Conservation (phyloP, 1,139 yeast genomes). For the Hemisphaericaspora lyxosophila region DNA sequence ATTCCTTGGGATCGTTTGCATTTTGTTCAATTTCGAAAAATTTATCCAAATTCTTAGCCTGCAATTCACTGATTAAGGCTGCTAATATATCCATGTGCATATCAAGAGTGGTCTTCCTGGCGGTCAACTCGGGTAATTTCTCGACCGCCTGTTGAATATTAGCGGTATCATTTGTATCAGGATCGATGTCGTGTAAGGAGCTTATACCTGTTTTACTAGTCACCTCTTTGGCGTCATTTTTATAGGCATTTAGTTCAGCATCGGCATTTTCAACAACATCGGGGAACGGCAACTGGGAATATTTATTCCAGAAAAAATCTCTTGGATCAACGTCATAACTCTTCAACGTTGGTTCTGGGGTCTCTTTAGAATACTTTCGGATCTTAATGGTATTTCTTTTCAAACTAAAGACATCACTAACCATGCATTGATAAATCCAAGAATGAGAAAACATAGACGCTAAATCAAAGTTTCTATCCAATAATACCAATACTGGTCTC, state of each 20-base stretch:
- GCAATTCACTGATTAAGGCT: constrained; percentile 76
- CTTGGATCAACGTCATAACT: constrained; percentile 85
- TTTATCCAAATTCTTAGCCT: constrained; percentile 81
- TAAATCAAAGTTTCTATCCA: constrained; percentile 87
- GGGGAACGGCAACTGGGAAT: constrained; percentile 89
- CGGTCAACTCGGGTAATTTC: constrained; percentile 87
- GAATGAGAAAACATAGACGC: constrained; percentile 95
- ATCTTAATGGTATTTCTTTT: constrained; percentile 67
- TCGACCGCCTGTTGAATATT: constrained; percentile 88
- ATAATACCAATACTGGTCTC: constrained; percentile 73
- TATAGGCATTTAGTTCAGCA: constrained; percentile 73
- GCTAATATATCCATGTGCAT: constrained; percentile 97
- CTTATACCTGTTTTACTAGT: constrained; percentile 77
- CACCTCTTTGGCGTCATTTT: constrained; percentile 81
- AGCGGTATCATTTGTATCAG: constrained; percentile 60
- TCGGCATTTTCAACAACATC: constrained; percentile 97
- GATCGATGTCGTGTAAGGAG: constrained; percentile 71
- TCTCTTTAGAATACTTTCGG: constrained; percentile 39
- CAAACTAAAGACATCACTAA: constrained; percentile 84
- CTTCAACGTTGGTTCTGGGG: constrained; percentile 38
- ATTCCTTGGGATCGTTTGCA: constrained; percentile 59
- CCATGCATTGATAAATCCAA: constrained; percentile 97
- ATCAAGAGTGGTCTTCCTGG: constrained; percentile 83
- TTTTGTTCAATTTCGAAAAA: constrained; percentile 93
- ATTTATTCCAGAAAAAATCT: constrained; percentile 88